These are phyloP conservation scores for Candida verbasci DNA, from an alignment of 805 yeast species.

Conservation along the genomic window DNA sequence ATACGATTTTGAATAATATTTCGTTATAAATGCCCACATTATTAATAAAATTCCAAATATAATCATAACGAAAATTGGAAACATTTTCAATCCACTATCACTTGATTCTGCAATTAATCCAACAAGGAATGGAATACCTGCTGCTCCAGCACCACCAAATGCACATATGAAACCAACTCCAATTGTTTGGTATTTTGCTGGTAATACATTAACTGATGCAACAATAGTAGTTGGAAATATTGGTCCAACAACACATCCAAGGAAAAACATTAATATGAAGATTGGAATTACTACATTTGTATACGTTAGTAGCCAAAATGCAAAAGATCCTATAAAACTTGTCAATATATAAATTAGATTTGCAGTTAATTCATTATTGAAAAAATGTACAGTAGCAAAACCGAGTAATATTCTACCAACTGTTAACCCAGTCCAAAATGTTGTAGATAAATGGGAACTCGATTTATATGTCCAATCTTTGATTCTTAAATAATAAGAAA, in stretches of 20 bases:
- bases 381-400: conserved; percentile 47
- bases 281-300: conserved; percentile 29
- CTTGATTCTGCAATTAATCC: conserved; percentile 45
- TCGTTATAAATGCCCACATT: conserved; percentile 22
- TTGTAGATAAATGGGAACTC: conserved; percentile 46
- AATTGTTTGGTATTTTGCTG: conserved; percentile 52
- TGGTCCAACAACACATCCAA: conserved; percentile 53
- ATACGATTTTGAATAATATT: conserved; percentile 5
- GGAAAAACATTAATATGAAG: conserved; percentile 30
- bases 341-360: conserved; percentile 34
- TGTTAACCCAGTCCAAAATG: conserved; percentile 51
- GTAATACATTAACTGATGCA: conserved; percentile 58
- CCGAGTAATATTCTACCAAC: conserved; percentile 47
- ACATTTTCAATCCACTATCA: conserved; percentile 25
- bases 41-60: conserved; percentile 20
- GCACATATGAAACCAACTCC: conserved; percentile 77
- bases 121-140: conserved; percentile 60
- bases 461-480: conserved; percentile 28
- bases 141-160: conserved; percentile 81
- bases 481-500: conserved; percentile 43
- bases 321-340: conserved; percentile 23
- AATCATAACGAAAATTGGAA: conserved; percentile 26
- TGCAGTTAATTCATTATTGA: conserved; percentile 44
- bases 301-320: conserved; percentile 22
- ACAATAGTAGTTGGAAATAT: conserved; percentile 66